Conservation (phyloP, 306 rosid species). For the Malus fusca region DNA sequence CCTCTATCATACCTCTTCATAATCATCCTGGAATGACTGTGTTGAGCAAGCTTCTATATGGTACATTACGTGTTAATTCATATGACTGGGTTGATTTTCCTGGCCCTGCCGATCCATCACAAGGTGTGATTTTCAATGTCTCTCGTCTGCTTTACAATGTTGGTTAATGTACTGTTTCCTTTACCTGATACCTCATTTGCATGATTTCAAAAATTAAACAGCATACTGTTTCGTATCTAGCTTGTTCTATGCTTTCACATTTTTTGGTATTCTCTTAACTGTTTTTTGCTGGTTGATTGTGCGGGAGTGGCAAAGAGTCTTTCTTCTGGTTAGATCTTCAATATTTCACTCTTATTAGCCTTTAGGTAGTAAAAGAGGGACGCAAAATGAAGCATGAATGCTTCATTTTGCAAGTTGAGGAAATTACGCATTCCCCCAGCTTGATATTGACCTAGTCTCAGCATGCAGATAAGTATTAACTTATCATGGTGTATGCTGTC, state of each 20-base stretch:
- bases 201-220: not conserved
- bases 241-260: not conserved
- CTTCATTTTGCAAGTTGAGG: not conserved
- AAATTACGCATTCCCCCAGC: not conserved
- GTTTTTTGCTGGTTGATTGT: not conserved
- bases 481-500: not conserved
- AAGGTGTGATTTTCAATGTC: constrained; percentile 48
- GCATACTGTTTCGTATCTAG: not conserved
- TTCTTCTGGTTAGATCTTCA: not conserved
- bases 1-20: constrained; percentile 84
- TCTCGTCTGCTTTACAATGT: not conserved
- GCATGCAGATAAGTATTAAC: not conserved
- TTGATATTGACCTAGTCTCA: not conserved
- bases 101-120: constrained; percentile 39
- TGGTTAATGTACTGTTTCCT: not conserved
- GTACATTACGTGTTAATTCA: constrained; percentile 69
- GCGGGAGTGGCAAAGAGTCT: not conserved
- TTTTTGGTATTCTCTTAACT: not conserved
- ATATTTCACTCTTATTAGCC: not conserved
- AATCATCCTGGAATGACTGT: constrained; percentile 98
- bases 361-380: not conserved
- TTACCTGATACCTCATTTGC: not conserved
- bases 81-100: constrained; percentile 84
- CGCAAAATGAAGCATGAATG: too few species aligned
- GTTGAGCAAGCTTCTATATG: constrained; percentile 91